Evolutionary conservation across 225 moss, liverwort and hornwort species (phyloP), one percentile per base, ranked within the genome.

Genomic region (Sphagnum tenellum): DNA sequence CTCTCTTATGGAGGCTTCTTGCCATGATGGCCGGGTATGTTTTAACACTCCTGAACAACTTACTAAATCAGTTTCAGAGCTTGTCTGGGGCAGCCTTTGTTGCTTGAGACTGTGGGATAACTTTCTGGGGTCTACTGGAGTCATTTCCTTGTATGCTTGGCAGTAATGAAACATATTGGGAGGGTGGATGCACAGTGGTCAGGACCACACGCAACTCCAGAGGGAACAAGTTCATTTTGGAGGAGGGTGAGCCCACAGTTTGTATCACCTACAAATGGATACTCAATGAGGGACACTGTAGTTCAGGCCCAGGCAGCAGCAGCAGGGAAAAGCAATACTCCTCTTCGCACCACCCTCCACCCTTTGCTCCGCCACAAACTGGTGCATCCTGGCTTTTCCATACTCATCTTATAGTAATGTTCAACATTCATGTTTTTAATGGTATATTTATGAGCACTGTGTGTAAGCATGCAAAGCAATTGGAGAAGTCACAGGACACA

Each of bases 341-440:
- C 88, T 64, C 85, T 95, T 72, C 91, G 94, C 64, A 91, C 91
- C 70, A 86, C 80, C 66, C 70, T 95, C 64, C 94, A 95, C 70
- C 94, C 94, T 60, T 63, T 88, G 76, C 85, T 89, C 57, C 89
- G 89, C 50, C 91, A 91, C 64, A 95, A 91, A 72, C 71, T 95
- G 94, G 94, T 94, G 29, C 29, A 29, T 29, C 29, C 29, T 29
- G 29, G 29, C 29, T 29, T 29, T 29, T 29, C 29, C 29, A 29
- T 29, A 29, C 29, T 29, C 29, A 29, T 29, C 29, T 29, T 29
- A 29, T 29, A 29, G 29, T 29, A 29, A 29, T 29, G 29, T 29
- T 29, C 29, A 29, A 29, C 29, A 29, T 29, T 29, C 29, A 29
- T 29, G 29, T 29, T 29, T 29, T 29, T 29, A 29, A 29, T 29